Percentiles rank a stretch among this genome's conserved stretches.
phyloP scores from a whole-genome alignment of 345 rosid genomes.

The Eucalyptus globulus region DNA sequence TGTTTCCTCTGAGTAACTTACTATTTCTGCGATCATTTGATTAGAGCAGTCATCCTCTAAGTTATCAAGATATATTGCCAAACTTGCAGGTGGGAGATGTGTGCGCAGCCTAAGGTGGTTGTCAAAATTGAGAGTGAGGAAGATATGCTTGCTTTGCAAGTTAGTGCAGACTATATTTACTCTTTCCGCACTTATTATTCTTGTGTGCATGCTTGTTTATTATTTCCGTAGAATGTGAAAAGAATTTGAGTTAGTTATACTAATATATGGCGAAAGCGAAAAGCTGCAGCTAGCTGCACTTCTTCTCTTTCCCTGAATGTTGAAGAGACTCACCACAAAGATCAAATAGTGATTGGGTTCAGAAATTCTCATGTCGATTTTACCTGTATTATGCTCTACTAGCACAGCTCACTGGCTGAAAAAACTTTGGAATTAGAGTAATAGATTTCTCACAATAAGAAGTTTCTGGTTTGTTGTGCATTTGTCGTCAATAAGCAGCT shows the following conservation, averaged over 20 bases:
- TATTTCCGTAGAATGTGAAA: background rate
- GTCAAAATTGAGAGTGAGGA: conserved; percentile 87
- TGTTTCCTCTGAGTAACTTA: background rate
- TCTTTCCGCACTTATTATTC: background rate
- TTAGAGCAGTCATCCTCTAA: background rate
- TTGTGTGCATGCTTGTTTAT: background rate
- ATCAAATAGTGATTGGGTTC: background rate
- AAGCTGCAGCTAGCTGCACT: background rate
- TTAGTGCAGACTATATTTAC: conserved; percentile 19
- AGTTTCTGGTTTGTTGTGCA: background rate
- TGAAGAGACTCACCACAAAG: background rate
- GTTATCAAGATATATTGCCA: background rate
- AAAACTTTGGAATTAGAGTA: background rate
- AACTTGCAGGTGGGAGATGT: conserved; percentile 78
- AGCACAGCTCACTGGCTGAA: background rate
- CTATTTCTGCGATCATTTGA: background rate
- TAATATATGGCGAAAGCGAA: background rate
- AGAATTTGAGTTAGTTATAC: background rate
- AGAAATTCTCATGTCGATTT: background rate
- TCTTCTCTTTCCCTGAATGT: background rate
- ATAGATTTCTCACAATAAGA: background rate
- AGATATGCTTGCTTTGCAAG: conserved; percentile 87
- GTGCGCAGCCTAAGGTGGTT: conserved; percentile 96
- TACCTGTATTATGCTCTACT: background rate
- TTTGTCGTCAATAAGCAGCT: background rate